phyloP scores from a whole-genome alignment of 2,329 filamentous ascomycete genomes.

The Plenodomus biglobosus region DNA sequence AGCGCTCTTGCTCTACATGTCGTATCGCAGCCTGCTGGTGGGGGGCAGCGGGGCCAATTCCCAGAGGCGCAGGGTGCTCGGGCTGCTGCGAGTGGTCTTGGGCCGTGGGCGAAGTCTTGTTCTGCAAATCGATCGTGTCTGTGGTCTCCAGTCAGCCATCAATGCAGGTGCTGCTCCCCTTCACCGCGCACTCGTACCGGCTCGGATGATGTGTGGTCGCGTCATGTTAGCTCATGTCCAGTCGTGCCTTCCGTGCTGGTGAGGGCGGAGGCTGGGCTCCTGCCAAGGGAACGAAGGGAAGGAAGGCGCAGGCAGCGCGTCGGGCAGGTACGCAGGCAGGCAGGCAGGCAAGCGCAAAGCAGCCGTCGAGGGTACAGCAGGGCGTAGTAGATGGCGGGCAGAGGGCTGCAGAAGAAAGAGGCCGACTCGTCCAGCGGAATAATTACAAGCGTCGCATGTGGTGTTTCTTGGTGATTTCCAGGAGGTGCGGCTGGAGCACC shows the following conservation, averaged over 20 bases:
- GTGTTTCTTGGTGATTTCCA: slow-evolving; percentile 5
- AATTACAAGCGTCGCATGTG: slow-evolving; percentile 19
- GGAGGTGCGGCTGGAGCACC: slow-evolving; percentile 17
- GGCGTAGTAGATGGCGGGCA: slow-evolving; percentile 33
- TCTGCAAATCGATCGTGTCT: slow-evolving; percentile 96
- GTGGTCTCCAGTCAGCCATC: slow-evolving; percentile 29
- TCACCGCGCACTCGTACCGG: slow-evolving; percentile 46
- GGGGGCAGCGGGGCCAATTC: slow-evolving; percentile 63
- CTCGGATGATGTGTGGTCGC: slow-evolving; percentile 58
- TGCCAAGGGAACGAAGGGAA: background rate
- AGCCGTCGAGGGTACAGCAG: slow-evolving; percentile 31
- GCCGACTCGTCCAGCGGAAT: slow-evolving; percentile 16
- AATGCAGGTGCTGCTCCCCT: background rate
- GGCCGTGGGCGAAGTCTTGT: slow-evolving; percentile 77
- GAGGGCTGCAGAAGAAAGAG: slow-evolving; percentile 5
- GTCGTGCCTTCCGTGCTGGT: slow-evolving; percentile 13
- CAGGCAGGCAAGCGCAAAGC: slow-evolving; percentile 6
- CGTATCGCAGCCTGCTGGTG: slow-evolving; percentile 86
- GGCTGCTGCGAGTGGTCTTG: slow-evolving; percentile 71
- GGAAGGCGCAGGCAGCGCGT: background rate
- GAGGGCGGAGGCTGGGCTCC: background rate
- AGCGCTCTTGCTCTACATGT: slow-evolving; percentile 72
- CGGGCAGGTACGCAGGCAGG: background rate
- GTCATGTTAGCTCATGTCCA: slow-evolving; percentile 52
- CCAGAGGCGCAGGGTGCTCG: slow-evolving; percentile 54